These are phyloP conservation scores for Coemansia sp. DNA, from an alignment of 192 early-diverging fungal genomes.

Conservation along the genomic window DNA sequence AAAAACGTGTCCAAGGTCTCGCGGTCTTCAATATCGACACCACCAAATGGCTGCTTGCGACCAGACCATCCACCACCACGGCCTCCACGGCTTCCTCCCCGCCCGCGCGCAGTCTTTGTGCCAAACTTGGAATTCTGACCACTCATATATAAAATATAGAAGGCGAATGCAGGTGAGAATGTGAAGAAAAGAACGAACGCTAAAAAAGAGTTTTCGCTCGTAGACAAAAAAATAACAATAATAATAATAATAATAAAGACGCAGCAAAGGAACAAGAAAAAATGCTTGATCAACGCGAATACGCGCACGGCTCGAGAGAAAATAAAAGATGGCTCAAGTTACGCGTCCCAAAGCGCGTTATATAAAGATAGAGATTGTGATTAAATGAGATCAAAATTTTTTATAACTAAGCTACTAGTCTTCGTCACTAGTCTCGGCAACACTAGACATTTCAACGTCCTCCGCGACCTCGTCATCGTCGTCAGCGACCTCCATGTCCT, in stretches of 20 bases:
- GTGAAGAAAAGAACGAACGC: not conserved
- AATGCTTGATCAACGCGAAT: not conserved
- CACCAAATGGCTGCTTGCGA: conserved; percentile 25
- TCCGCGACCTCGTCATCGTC: conserved; percentile 22
- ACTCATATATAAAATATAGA: not conserved
- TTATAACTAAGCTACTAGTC: not conserved
- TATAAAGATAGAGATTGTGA: not conserved
- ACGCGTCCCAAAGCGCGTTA: conserved; percentile 8
- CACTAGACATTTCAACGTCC: conserved; percentile 28
- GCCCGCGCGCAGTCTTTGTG: conserved; percentile 24
- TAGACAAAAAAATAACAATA: not conserved
- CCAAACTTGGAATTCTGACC: conserved; percentile 33
- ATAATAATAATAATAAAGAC: not conserved
- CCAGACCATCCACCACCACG: conserved; percentile 14
- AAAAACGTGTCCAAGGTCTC: conserved; percentile 13
- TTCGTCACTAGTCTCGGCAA: conserved; percentile 31
- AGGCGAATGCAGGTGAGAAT: not conserved
- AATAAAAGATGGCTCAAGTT: not conserved
- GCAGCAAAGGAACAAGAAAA: not conserved
- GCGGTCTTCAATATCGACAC: not conserved
- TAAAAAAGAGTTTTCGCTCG: no score
- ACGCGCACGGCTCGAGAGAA: not conserved
- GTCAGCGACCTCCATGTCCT: conserved; percentile 8
- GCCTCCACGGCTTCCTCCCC: conserved; percentile 23
- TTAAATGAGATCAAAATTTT: not conserved